phyloP scores from a whole-genome alignment of 164 flowering plant species.

The Vitis cinerea region DNA sequence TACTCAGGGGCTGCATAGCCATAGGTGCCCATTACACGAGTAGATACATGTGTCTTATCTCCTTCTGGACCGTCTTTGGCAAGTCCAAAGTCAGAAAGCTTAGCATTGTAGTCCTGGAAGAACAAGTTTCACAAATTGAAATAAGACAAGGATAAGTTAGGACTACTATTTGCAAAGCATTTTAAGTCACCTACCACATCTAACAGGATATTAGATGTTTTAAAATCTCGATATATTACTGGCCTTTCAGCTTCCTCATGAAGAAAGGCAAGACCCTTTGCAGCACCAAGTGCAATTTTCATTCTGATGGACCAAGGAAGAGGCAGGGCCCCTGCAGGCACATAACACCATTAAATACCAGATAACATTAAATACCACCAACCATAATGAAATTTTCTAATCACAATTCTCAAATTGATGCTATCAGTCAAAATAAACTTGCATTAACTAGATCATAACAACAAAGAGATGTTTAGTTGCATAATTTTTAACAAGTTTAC shows the following conservation, averaged over 20 bases:
- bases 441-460: too few species aligned
- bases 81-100: slow-evolving; percentile 37
- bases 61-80: slow-evolving; percentile 33
- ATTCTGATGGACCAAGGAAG: slow-evolving; percentile 48
- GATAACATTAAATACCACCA: not conserved
- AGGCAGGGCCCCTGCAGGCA: slow-evolving; percentile 38
- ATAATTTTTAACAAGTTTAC: too few species aligned
- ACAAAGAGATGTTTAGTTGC: too few species aligned
- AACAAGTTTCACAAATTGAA: not conserved
- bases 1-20: slow-evolving; percentile 36
- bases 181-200: slow-evolving; percentile 30
- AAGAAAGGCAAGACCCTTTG: slow-evolving; percentile 49
- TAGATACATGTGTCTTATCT: slow-evolving; percentile 30
- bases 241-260: slow-evolving; percentile 49
- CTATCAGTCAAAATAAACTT: too few species aligned
- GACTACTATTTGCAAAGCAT: not conserved
- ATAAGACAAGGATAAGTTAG: not conserved
- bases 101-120: slow-evolving; percentile 31
- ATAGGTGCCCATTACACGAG: slow-evolving; percentile 31
- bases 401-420: too few species aligned
- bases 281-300: slow-evolving; percentile 44
- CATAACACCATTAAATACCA: not conserved
- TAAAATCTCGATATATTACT: slow-evolving; percentile 47
- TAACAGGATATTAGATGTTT: slow-evolving; percentile 44
- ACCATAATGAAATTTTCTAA: not conserved